Conservation (phyloP, 1,284 basidiomycete species). For the Anthracocystis setariae region DNA sequence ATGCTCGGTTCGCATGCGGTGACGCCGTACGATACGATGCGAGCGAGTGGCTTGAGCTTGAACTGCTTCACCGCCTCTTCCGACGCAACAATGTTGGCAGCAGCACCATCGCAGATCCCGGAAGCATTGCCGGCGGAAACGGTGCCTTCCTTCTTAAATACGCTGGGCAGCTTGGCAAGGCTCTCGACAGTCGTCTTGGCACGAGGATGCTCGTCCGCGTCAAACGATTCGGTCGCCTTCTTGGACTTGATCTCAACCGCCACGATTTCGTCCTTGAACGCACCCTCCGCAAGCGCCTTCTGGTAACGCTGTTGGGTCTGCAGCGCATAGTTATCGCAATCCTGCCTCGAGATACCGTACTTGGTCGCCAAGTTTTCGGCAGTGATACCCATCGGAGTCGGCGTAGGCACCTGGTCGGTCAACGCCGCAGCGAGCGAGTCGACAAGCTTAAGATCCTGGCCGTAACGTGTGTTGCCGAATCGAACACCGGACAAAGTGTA, state of each 20-base stretch:
- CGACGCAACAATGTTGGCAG: constrained; percentile 90
- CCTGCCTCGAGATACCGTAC: constrained; percentile 82
- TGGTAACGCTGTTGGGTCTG: constrained; percentile 68
- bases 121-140: constrained; percentile 97
- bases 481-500: constrained; percentile 69
- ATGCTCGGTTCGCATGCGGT: constrained; percentile 72
- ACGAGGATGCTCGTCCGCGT: constrained; percentile 72
- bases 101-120: constrained; percentile 97
- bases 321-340: constrained; percentile 75
- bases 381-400: constrained; percentile 75
- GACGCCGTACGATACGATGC: constrained; percentile 77
- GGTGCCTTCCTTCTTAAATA: constrained; percentile 86
- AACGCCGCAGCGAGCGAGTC: constrained; percentile 72
- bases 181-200: constrained; percentile 90
- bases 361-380: constrained; percentile 88
- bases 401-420: constrained; percentile 71
- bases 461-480: constrained; percentile 68
- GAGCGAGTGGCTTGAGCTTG: constrained; percentile 85
- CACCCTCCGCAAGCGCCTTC: constrained; percentile 69
- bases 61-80: constrained; percentile 88
- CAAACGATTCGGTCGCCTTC: constrained; percentile 59
- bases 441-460: constrained; percentile 72
- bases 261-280: constrained; percentile 69
- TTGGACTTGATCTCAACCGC: constrained; percentile 67
- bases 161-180: constrained; percentile 83